Evolutionary conservation across 495 filamentous ascomycete species (phyloP).

Genomic region (Pseudoneurospora amorphoporcata): DNA sequence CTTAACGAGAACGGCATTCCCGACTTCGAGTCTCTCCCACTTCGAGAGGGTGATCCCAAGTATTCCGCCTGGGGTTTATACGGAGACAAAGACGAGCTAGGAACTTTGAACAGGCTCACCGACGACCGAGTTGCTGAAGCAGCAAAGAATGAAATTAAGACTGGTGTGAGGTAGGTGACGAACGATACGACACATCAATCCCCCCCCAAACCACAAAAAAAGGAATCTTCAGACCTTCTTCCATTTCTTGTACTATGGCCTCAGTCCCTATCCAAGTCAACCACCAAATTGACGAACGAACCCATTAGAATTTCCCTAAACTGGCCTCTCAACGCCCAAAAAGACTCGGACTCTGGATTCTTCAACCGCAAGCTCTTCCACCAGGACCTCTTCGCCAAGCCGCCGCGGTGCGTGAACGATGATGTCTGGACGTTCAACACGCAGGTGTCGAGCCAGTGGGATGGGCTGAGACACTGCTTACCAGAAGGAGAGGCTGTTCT

Average conservation of each 20-base stretch:
- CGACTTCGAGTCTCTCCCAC: constrained; percentile 33
- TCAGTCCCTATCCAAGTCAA: too few relatives aligned
- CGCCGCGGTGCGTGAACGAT: constrained; percentile 40
- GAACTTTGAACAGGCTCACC: constrained; percentile 37
- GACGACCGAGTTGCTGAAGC: constrained; percentile 30
- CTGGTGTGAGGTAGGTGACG: constrained; percentile 27
- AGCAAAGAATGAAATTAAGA: constrained; percentile 41
- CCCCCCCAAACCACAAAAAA: not conserved
- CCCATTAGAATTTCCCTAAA: constrained; percentile 28
- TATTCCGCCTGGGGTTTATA: constrained; percentile 40
- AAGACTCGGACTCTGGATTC: constrained; percentile 16
- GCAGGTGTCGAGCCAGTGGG: constrained; percentile 39
- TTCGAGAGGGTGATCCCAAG: constrained; percentile 30
- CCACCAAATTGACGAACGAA: too few relatives aligned
- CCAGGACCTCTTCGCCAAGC: constrained; percentile 29
- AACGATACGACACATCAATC: not conserved
- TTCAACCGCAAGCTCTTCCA: constrained; percentile 31
- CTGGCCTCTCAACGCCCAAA: constrained; percentile 34
- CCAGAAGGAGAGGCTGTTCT: constrained; percentile 44
- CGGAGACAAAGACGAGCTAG: constrained; percentile 37
- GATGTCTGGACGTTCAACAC: constrained; percentile 53
- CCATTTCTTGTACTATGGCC: too few relatives aligned
- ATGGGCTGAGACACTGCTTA: constrained; percentile 39
- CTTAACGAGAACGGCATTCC: constrained; percentile 34
- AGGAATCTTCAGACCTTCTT: too few relatives aligned